Base-by-base conservation (phyloP, 345 rosid genomes). In the Linum tenue region DNA sequence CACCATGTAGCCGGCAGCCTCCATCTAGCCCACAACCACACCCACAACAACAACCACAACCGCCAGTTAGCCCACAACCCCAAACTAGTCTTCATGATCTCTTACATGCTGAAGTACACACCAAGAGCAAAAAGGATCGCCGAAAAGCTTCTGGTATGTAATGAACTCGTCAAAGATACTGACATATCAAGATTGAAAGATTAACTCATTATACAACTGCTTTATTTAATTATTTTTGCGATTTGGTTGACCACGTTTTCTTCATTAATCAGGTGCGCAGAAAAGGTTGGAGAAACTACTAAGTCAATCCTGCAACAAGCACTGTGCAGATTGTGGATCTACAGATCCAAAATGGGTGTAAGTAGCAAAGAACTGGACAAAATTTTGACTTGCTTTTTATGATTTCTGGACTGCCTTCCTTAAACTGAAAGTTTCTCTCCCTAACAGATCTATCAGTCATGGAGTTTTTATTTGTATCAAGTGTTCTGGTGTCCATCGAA, bases 281-380 rank as follows among this genome's bases (percentile, higher is more conserved):
- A 74, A 59, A 58, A 81, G 84, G 79, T 77, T 92, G 70, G 88
- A 87, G 79, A 76, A 69, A 56, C 72, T 84, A 65, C 66, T 87
- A 66, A 78, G 68, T 64, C 77, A 81, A 65, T 67, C 80, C 36
- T 79, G 89, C 50, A 92, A 92, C 71, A 78, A 60, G 36, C 60
- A 48, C 72, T 92, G 98, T 81, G 98, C 98, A 67, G 98, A 89
- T 73, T 92, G 98, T 81, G 98, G 92, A 55, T 80, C 91, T 44
- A 82, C 98, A 10, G 95, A 89, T 74, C 98, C 98, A 4, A 92
- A 89, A 84, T 92, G 96, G 98, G 98, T 83, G 98, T 92, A 83
- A 87, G 98, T 72, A 59, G 31, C 51, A 42, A 40, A 6, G 48
- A 62, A 9, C 41, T 37, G 37, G 59, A 11, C 39, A 41, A 2